Conservation (phyloP, 192 early-diverging fungal genomes). For the Rhizoclosmatium globosum region DNA sequence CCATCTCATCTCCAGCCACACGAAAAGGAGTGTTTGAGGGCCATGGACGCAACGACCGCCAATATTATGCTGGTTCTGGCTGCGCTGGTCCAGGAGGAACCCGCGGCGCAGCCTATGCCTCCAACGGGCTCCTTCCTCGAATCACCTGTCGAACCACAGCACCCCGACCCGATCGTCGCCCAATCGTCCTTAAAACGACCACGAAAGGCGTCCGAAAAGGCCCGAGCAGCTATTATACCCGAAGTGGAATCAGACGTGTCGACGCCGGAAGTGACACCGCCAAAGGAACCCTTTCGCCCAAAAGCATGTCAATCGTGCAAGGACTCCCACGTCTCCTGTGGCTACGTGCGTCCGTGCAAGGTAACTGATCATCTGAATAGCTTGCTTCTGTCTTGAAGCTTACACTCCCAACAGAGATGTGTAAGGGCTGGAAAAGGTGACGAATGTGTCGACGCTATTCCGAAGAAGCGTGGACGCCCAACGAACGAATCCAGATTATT, state of each 20-base stretch:
- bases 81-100: background rate
- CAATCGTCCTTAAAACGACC: background rate
- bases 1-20: background rate
- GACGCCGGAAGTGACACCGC: background rate
- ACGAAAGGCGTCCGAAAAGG: background rate
- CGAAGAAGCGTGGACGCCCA: constrained; percentile 12
- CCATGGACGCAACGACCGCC: background rate
- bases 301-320: constrained; percentile 17
- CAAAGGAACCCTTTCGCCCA: background rate
- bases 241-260: background rate
- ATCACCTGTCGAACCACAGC: too few species aligned
- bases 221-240: background rate
- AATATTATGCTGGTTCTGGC: background rate
- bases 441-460: background rate
- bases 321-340: constrained; percentile 10
- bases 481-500: background rate
- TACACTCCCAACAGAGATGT: background rate
- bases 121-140: background rate
- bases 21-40: too few species aligned
- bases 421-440: background rate
- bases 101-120: background rate
- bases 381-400: background rate
- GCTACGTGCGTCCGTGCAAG: constrained; percentile 9
- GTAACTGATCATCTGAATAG: background rate
- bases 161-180: background rate